These are phyloP conservation scores for Penicillium pulvis DNA, from an alignment of 495 filamentous ascomycete species.

Conservation along the genomic window DNA sequence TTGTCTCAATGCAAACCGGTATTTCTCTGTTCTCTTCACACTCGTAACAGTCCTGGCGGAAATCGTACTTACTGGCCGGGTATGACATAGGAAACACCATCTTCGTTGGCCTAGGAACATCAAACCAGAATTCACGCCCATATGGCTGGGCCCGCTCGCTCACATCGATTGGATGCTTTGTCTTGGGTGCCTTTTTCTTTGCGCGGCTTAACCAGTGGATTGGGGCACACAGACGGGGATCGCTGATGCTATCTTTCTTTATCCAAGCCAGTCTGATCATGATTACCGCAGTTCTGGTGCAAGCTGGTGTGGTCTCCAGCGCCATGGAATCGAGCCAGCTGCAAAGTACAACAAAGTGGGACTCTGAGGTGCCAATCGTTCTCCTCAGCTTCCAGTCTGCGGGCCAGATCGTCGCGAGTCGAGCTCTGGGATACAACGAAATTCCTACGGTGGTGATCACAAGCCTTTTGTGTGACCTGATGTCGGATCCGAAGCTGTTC, in stretches of 20 bases:
- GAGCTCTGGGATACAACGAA: conserved; percentile 65
- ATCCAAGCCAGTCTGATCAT: conserved; percentile 56
- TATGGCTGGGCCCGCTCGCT: conserved; percentile 62
- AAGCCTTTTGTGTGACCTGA: conserved; percentile 64
- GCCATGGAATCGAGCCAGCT: conserved; percentile 14
- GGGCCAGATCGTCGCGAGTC: conserved; percentile 65
- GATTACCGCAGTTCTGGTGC: conserved; percentile 55
- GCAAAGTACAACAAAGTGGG: conserved; percentile 19
- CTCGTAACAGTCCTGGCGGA: too few species aligned
- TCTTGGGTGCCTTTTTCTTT: conserved; percentile 52
- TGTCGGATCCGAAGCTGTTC: conserved; percentile 58
- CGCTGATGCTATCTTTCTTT: conserved; percentile 55
- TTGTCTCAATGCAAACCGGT: conserved; percentile 60
- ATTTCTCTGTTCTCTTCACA: neutral
- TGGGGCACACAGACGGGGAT: conserved; percentile 43
- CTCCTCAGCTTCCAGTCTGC: conserved; percentile 69
- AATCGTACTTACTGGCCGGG: neutral
- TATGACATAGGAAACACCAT: conserved; percentile 55
- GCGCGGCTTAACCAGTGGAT: conserved; percentile 33
- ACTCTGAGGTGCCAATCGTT: conserved; percentile 51
- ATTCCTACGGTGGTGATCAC: conserved; percentile 74
- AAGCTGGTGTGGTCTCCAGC: conserved; percentile 45
- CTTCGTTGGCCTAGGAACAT: conserved; percentile 61
- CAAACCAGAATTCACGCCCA: conserved; percentile 50
- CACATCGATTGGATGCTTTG: conserved; percentile 55